Evolutionary conservation across 2,329 filamentous ascomycete genomes (phyloP).

Genomic region (Rachicladosporium sp.): DNA sequence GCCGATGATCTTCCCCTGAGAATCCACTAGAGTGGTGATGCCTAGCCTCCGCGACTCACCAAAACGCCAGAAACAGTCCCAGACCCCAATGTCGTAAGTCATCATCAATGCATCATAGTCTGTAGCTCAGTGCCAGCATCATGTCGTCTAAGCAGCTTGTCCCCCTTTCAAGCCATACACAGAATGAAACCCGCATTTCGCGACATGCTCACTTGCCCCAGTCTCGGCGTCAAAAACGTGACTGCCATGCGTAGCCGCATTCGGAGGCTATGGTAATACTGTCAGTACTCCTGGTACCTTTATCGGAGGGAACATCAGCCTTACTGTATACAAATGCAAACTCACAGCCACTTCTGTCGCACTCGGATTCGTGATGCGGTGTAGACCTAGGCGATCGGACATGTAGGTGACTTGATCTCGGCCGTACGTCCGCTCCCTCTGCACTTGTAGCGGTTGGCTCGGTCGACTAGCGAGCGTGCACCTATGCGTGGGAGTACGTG

Average conservation of each 20-base stretch:
- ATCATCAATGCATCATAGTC: too few relatives aligned
- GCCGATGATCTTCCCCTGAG: too few relatives aligned
- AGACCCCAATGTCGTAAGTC: too few relatives aligned
- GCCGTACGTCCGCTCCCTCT: slow-evolving; percentile 54
- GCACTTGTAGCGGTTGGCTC: slow-evolving; percentile 41
- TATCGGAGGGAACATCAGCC: slow-evolving; percentile 15
- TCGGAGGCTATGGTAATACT: slow-evolving; percentile 71
- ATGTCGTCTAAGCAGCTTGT: too few relatives aligned
- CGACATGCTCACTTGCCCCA: slow-evolving; percentile 59
- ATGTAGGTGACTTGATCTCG: slow-evolving; percentile 78
- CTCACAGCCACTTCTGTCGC: slow-evolving; percentile 65
- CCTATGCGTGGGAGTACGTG: neutral
- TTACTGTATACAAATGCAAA: slow-evolving; percentile 50
- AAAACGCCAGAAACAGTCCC: too few relatives aligned
- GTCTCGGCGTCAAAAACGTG: slow-evolving; percentile 69
- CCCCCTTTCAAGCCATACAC: slow-evolving; percentile 26
- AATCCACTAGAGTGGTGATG: too few relatives aligned
- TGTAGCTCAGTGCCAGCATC: too few relatives aligned
- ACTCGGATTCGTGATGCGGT: slow-evolving; percentile 67
- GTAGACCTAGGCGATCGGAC: slow-evolving; percentile 75
- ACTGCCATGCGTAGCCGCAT: slow-evolving; percentile 72
- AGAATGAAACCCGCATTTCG: slow-evolving; percentile 64
- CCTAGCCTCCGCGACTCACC: too few relatives aligned
- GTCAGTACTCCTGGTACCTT: slow-evolving; percentile 4
- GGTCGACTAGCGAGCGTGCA: slow-evolving; percentile 10